A percentile compares a stretch with the other conserved stretches of the same genome.
Evolutionary conservation across 1,284 basidiomycete genomes (phyloP).

Genomic region (Moesziomyces aphidis): DNA sequence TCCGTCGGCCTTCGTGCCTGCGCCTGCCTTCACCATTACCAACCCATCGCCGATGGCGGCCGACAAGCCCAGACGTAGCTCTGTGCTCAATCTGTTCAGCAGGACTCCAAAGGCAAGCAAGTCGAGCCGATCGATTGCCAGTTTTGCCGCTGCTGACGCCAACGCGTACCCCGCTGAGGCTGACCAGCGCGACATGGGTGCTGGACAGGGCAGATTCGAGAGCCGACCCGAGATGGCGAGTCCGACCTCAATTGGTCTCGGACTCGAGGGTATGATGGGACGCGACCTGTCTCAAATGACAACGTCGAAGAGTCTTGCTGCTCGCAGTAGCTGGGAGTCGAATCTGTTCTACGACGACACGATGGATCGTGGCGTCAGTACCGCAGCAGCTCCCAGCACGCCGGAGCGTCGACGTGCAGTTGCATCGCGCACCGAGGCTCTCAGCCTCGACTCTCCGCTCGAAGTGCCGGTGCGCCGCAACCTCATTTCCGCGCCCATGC

Average conservation of each 20-base stretch:
- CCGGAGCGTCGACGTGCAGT: slow-evolving; percentile 24
- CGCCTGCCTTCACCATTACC: slow-evolving; percentile 29
- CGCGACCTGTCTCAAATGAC: slow-evolving; percentile 47
- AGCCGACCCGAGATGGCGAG: slow-evolving; percentile 7
- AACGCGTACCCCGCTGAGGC: slow-evolving; percentile 3
- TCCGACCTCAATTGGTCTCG: slow-evolving; percentile 36
- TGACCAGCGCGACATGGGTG: slow-evolving; percentile 4
- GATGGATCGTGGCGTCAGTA: slow-evolving; percentile 26
- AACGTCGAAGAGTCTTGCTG: slow-evolving; percentile 32
- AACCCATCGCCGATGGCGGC: slow-evolving; percentile 31
- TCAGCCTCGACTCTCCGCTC: slow-evolving; percentile 34
- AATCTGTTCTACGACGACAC: slow-evolving; percentile 52
- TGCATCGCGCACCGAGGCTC: slow-evolving; percentile 11
- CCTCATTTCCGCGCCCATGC: slow-evolving; percentile 40
- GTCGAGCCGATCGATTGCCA: slow-evolving; percentile 26
- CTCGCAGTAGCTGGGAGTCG: slow-evolving; percentile 57
- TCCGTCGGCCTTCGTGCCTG: slow-evolving; percentile 3
- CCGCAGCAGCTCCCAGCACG: slow-evolving; percentile 19
- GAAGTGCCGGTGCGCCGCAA: slow-evolving; percentile 51
- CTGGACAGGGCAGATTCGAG: background rate
- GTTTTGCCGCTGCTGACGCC: background rate
- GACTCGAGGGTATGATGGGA: slow-evolving; percentile 38
- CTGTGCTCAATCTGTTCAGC: slow-evolving; percentile 31
- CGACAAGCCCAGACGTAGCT: slow-evolving; percentile 32
- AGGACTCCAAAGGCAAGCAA: slow-evolving; percentile 9